phyloP scores from a whole-genome alignment of 352 stramenopile species.

The Pythium volutum region DNA sequence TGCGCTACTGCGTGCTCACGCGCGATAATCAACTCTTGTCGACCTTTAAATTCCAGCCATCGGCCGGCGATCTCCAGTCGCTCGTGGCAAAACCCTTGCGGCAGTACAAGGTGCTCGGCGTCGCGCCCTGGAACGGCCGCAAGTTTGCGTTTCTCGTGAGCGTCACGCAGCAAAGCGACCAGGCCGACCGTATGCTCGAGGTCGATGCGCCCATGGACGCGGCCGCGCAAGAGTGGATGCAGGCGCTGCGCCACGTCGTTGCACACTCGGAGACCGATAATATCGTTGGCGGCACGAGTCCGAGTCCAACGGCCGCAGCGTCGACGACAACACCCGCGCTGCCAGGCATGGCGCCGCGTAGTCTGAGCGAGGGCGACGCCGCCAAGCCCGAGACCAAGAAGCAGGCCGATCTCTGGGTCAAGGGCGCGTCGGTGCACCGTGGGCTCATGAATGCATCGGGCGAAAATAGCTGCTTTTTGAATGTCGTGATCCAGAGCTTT shows the following conservation, averaged over 20 bases:
- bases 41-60: constrained; percentile 88
- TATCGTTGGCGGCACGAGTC: constrained; percentile 2
- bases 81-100: constrained; percentile 59
- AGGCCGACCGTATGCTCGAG: constrained; percentile 76
- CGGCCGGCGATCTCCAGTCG: constrained; percentile 55
- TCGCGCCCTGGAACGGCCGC: constrained; percentile 67
- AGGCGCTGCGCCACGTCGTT: constrained; percentile 53
- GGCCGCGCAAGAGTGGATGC: constrained; percentile 70
- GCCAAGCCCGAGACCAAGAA: constrained; percentile 37
- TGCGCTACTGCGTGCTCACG: constrained; percentile 83
- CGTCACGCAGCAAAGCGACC: constrained; percentile 61
- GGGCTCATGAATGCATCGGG: constrained; percentile 67
- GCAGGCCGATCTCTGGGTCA: constrained; percentile 74
- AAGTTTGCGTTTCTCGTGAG: constrained; percentile 77
- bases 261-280: constrained; percentile 35
- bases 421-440: constrained; percentile 77
- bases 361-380: constrained; percentile 20
- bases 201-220: constrained; percentile 59
- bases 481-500: constrained; percentile 90
- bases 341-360: constrained; percentile 12
- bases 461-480: constrained; percentile 91
- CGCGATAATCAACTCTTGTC: constrained; percentile 57
- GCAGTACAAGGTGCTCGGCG: constrained; percentile 64
- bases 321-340: neutral
- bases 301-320: neutral